Evolutionary conservation across 148 eudicot genomes (phyloP), one percentile per base, ranked within the genome.

Genomic region (Fagopyrum tataricum): DNA sequence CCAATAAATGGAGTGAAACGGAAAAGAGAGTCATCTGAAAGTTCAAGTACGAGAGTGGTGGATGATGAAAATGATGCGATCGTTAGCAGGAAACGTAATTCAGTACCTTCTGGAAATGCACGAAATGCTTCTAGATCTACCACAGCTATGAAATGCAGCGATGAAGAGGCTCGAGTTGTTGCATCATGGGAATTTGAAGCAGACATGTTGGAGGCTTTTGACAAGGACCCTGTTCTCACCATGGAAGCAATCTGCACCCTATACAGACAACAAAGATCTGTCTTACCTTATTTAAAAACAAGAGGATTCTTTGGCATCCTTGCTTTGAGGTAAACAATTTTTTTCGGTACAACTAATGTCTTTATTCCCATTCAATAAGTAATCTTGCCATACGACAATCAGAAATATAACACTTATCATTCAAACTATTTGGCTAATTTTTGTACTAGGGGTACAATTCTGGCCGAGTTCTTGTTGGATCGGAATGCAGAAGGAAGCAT

Each of bases 201-300:
- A 21, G 73, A 20, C 46, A 74, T 59, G 55, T 18, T 79, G 40
- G 41, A 15, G 71, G 81, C 72, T 23, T 70, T 77, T 62, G 81
- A 79, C 23, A 59, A 52, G 49, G 72, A 75, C 68, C 47, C 73
- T n/a, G 6, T 31, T 59, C 43, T 70, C 23, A 21, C 67, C 72
- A 40, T 51, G 68, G 41, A 39, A 26, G n/a, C 62, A 56, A 52
- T 67, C 4, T 70, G 51, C 42, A 53, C 73, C 53, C 73, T 70
- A 44, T 62, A 26, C 26, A 62, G 68, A 62, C 68, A 62, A 62
- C 68, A 62, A 17, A 62, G 14, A 62, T 62, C 42, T 26, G 68
- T 42, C 68, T 62, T 31, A 7, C 43, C 20, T 5, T 37, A 31
- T 62, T 37, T 13, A 43, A 44, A 49, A 59, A 43, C 40, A n/a